Percentiles rank a stretch among this genome's conserved stretches.
These are phyloP conservation scores for Rhexocercosporidium sp. DNA, from an alignment of 2,329 filamentous ascomycete species.

Conservation along the genomic window DNA sequence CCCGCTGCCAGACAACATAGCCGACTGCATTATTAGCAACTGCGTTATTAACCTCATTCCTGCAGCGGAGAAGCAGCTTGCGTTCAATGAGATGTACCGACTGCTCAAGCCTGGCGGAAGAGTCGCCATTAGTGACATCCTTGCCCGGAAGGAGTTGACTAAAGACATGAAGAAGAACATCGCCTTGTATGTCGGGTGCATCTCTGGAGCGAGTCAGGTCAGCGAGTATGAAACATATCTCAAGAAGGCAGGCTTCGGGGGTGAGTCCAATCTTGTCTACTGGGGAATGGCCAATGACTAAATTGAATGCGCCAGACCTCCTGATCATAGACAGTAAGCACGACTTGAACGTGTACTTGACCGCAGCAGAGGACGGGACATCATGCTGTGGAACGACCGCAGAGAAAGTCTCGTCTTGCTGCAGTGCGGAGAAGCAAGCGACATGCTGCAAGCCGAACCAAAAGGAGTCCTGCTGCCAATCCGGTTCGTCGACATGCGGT, in stretches of 20 bases:
- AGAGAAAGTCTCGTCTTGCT: constrained; percentile 20
- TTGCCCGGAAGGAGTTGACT: constrained; percentile 55
- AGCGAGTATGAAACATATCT: constrained; percentile 58
- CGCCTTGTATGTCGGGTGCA: constrained; percentile 63
- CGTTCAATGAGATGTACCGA: constrained; percentile 63
- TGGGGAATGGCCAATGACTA: not conserved
- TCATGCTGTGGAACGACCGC: constrained; percentile 19
- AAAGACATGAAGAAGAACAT: constrained; percentile 53
- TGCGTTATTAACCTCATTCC: constrained; percentile 67
- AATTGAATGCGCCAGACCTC: constrained; percentile 42
- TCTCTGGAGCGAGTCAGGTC: constrained; percentile 60
- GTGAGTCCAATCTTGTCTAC: constrained; percentile 41
- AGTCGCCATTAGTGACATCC: constrained; percentile 64
- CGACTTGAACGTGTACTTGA: constrained; percentile 53
- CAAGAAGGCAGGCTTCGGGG: constrained; percentile 53
- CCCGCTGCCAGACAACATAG: constrained; percentile 48
- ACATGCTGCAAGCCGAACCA: constrained; percentile 2
- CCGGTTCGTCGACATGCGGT: not conserved
- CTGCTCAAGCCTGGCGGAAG: constrained; percentile 62
- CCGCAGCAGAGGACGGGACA: constrained; percentile 32
- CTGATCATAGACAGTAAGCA: constrained; percentile 51
- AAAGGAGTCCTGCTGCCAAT: constrained; percentile 19
- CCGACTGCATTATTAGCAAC: constrained; percentile 66
- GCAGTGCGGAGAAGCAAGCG: constrained; percentile 18
- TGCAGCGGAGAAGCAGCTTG: constrained; percentile 53